Evolutionary conservation across 2,329 filamentous ascomycete genomes (phyloP).

Genomic region (Exophiala lecanii-corni): DNA sequence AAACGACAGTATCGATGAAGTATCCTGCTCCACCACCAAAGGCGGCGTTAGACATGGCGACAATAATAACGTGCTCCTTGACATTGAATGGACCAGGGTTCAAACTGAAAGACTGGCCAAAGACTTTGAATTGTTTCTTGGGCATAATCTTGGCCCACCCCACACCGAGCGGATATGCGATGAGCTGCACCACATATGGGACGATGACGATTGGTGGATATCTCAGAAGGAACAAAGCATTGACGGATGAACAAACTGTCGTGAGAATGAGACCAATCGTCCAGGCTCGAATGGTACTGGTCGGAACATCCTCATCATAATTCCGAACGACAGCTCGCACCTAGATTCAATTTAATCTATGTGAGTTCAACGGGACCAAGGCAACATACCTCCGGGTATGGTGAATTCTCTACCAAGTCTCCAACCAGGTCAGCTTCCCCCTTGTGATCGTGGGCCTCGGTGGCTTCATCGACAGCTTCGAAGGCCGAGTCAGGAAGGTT

Average conservation of each 20-base stretch:
- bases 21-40: constrained; percentile 29
- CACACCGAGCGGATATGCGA: constrained; percentile 49
- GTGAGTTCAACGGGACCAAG: too few relatives aligned
- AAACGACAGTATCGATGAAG: constrained; percentile 21
- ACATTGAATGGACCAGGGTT: constrained; percentile 39
- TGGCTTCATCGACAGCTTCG: constrained; percentile 53
- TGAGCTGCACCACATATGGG: constrained; percentile 54
- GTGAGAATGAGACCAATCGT: constrained; percentile 54
- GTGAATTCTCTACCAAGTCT: constrained; percentile 57
- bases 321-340: constrained; percentile 58
- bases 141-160: constrained; percentile 34
- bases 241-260: constrained; percentile 54
- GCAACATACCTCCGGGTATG: constrained; percentile 49
- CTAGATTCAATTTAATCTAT: too few relatives aligned
- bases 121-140: constrained; percentile 30
- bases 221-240: constrained; percentile 51
- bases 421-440: constrained; percentile 56
- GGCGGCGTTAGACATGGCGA: constrained; percentile 32
- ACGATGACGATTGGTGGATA: constrained; percentile 53
- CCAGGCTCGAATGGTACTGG: constrained; percentile 58
- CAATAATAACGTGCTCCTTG: constrained; percentile 38
- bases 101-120: constrained; percentile 32
- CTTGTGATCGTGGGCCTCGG: constrained; percentile 51
- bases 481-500: constrained; percentile 57
- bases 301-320: constrained; percentile 52